These are phyloP conservation scores for Talaromyces sp. DNA, from an alignment of 2,329 filamentous ascomycete genomes.

Conservation along the genomic window DNA sequence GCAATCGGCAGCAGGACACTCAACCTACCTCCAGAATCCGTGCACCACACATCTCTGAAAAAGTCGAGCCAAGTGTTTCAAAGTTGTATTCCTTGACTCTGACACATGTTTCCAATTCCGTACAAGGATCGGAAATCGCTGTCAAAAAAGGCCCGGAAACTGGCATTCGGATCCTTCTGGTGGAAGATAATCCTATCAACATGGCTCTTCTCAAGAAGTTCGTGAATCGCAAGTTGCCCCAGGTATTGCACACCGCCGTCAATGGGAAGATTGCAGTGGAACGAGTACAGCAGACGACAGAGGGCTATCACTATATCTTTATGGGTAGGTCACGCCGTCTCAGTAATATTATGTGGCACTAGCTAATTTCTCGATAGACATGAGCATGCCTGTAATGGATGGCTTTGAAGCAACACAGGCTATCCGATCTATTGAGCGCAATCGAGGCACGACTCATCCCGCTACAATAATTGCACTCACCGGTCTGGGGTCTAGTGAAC, in stretches of 20 bases:
- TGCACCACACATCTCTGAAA: not conserved
- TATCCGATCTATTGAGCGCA: conserved; percentile 33
- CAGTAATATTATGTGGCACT: not conserved
- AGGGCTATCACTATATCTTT: not conserved
- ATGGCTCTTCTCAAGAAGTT: not conserved
- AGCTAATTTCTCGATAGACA: conserved; percentile 32
- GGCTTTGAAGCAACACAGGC: conserved; percentile 40
- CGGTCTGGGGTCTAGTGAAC: conserved; percentile 31
- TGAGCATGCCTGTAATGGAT: conserved; percentile 40
- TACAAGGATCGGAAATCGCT: not conserved
- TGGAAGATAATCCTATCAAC: not conserved
- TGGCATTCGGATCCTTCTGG: not conserved
- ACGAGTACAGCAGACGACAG: not conserved
- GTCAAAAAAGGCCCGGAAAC: not conserved
- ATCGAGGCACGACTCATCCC: conserved; percentile 17
- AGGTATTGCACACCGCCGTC: not conserved
- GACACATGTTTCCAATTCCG: not conserved
- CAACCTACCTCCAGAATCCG: not conserved
- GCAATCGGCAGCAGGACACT: not conserved
- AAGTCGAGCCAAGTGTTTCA: not conserved
- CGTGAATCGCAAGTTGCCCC: not conserved
- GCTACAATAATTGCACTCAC: conserved; percentile 36
- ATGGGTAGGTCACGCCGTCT: not conserved
- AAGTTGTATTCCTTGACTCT: not conserved
- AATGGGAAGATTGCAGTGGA: not conserved